These are phyloP conservation scores for Yamadazyma aaseri DNA, from an alignment of 1,139 yeast species.

Conservation along the genomic window DNA sequence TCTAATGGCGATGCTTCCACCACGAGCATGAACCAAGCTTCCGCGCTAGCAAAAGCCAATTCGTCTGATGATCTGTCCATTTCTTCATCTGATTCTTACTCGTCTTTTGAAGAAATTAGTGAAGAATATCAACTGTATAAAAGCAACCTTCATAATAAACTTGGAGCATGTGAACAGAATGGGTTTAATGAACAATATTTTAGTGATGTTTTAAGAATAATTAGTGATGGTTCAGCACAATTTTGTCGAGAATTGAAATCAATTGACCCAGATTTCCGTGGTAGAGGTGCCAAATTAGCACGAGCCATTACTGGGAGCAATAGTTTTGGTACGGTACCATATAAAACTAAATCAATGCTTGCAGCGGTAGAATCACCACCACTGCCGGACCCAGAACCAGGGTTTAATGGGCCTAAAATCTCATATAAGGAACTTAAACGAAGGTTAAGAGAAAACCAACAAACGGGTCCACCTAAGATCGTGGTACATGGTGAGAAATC, in stretches of 20 bases:
- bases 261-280: slow-evolving; percentile 41
- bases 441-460: slow-evolving; percentile 17
- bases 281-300: slow-evolving; percentile 47
- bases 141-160: slow-evolving; percentile 20
- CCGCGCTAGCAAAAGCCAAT: not conserved
- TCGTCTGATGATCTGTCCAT: slow-evolving; percentile 14
- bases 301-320: slow-evolving; percentile 47
- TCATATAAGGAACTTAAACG: slow-evolving; percentile 40
- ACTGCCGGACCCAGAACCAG: slow-evolving; percentile 6
- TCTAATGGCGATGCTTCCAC: not conserved
- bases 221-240: slow-evolving; percentile 39
- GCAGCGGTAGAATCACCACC: slow-evolving; percentile 25
- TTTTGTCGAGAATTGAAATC: slow-evolving; percentile 38
- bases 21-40: not conserved
- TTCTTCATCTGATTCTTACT: slow-evolving; percentile 32
- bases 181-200: slow-evolving; percentile 31
- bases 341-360: slow-evolving; percentile 43
- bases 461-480: slow-evolving; percentile 10
- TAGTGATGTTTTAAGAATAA: slow-evolving; percentile 27
- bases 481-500: slow-evolving; percentile 2
- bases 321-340: slow-evolving; percentile 39
- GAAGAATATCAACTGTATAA: slow-evolving; percentile 31
- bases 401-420: slow-evolving; percentile 18
- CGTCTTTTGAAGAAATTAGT: slow-evolving; percentile 42
- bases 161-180: slow-evolving; percentile 16